Conservation (phyloP, 2,329 filamentous ascomycete species). For the Cryphonectria japonica region DNA sequence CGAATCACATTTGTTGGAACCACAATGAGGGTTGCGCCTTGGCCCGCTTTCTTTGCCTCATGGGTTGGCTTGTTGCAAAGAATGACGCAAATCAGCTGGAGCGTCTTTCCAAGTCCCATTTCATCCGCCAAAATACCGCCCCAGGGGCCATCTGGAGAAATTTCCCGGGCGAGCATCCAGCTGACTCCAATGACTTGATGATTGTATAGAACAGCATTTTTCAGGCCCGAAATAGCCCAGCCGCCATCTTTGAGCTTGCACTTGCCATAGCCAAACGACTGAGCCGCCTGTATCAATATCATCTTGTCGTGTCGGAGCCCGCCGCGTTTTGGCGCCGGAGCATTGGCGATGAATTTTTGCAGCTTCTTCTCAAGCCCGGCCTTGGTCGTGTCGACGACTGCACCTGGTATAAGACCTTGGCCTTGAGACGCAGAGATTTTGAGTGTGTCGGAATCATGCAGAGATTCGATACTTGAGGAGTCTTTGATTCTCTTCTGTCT, state of each 20-base stretch:
- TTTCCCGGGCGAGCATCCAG: slow-evolving; percentile 31
- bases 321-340: not conserved
- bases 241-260: not conserved
- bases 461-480: not conserved
- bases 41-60: not conserved
- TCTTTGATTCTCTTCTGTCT: not conserved
- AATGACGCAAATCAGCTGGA: slow-evolving; percentile 82
- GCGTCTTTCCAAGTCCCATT: slow-evolving; percentile 90
- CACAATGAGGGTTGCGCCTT: not conserved
- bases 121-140: slow-evolving; percentile 90
- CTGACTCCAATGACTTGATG: slow-evolving; percentile 30
- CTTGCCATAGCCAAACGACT: not conserved
- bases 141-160: slow-evolving; percentile 27
- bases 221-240: not conserved
- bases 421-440: not conserved
- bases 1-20: not conserved
- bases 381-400: not conserved
- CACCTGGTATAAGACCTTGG: not conserved
- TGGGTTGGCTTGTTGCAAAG: slow-evolving; percentile 40
- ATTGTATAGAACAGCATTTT: slow-evolving; percentile 21
- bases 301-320: not conserved
- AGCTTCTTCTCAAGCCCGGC: not conserved
- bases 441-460: not conserved
- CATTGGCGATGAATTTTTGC: not conserved
- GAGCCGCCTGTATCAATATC: not conserved